Conservation (phyloP, 1,284 basidiomycete genomes). For the Pseudozyma pruni region DNA sequence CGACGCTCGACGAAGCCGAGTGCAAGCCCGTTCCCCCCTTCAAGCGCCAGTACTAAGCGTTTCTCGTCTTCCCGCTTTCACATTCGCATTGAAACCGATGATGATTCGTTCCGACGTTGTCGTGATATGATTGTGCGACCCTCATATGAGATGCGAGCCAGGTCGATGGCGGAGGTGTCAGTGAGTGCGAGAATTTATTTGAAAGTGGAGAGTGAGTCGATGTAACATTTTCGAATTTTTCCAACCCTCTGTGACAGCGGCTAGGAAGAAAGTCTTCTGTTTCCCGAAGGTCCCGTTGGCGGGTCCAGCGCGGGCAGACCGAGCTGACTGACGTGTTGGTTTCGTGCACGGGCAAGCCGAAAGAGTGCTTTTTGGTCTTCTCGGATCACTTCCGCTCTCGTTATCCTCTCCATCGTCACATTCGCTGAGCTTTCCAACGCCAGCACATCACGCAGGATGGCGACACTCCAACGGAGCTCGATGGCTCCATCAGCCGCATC, state of each 20-base stretch:
- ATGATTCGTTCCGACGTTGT: not conserved
- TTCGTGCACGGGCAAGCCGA: slow-evolving; percentile 1
- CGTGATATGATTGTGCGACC: not conserved
- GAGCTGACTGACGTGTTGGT: slow-evolving; percentile 32
- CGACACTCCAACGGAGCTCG: slow-evolving; percentile 2
- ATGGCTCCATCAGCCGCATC: slow-evolving; percentile 12
- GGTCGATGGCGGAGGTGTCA: slow-evolving; percentile 10
- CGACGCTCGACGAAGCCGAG: slow-evolving; percentile 92
- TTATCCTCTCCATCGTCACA: slow-evolving; percentile 1
- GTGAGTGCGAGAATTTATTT: slow-evolving; percentile 4
- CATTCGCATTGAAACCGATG: not conserved
- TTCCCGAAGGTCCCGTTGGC: not conserved
- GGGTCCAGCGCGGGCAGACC: not conserved
- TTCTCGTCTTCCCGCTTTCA: not conserved
- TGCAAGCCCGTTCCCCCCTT: slow-evolving; percentile 74
- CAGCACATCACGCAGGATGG: too few relatives aligned
- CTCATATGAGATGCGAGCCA: not conserved
- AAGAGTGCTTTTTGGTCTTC: not conserved
- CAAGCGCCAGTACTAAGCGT: slow-evolving; percentile 59
- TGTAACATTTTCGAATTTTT: too few relatives aligned
- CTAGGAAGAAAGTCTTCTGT: too few relatives aligned
- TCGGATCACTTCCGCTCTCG: not conserved
- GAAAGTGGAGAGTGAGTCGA: not conserved
- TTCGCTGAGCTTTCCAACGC: not conserved
- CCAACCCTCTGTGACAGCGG: too few relatives aligned